Conservation (phyloP, 257 asterid genomes). For the Solanum gracilifrons region DNA sequence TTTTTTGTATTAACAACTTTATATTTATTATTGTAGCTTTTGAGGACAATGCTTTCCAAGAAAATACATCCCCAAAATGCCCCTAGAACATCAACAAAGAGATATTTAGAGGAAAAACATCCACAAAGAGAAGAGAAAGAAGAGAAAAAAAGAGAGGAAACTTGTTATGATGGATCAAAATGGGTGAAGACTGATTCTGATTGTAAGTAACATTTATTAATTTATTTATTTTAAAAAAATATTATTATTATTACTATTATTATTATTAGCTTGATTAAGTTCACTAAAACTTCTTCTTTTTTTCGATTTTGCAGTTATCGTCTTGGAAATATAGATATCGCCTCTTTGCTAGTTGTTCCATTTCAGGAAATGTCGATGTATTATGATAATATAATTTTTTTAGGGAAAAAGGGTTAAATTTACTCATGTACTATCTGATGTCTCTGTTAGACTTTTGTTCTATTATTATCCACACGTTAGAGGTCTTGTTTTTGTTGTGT, state of each 20-base stretch:
- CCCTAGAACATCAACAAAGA: conserved; percentile 37
- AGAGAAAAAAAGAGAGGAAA: conserved; percentile 15
- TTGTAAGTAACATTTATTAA: conserved; percentile 35
- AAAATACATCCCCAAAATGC: conserved; percentile 44
- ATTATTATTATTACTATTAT: background rate
- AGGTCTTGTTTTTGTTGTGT: background rate
- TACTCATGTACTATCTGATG: background rate
- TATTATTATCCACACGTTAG: background rate
- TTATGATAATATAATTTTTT: background rate
- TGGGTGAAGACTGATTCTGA: conserved; percentile 89
- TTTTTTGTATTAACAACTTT: background rate
- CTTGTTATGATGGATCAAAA: conserved; percentile 27
- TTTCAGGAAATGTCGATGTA: background rate
- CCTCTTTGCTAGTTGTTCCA: background rate
- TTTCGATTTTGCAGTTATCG: conserved; percentile 52
- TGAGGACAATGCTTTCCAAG: conserved; percentile 69
- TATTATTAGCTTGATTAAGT: background rate
- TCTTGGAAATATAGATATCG: conserved; percentile 51
- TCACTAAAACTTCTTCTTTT: background rate
- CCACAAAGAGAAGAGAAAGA: conserved; percentile 18
- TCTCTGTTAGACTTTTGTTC: background rate
- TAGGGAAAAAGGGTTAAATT: background rate
- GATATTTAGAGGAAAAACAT: conserved; percentile 32
- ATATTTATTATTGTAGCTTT: conserved; percentile 33
- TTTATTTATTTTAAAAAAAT: background rate